These are phyloP conservation scores for Ophiostoma himal-ulmi DNA, from an alignment of 2,329 filamentous ascomycete genomes.

Conservation along the genomic window DNA sequence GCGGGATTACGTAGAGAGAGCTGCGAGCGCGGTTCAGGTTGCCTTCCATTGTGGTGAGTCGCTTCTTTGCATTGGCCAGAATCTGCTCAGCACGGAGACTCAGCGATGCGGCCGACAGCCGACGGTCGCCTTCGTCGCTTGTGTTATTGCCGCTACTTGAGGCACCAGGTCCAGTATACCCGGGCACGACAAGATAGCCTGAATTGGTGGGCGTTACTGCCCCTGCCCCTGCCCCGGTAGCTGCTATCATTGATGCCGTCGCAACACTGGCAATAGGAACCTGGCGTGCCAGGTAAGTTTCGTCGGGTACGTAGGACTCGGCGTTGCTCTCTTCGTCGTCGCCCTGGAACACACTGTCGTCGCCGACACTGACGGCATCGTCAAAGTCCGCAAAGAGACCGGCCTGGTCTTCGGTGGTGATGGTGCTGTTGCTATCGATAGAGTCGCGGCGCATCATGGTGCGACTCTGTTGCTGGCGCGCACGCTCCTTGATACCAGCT, in stretches of 20 bases:
- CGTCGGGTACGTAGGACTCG: conserved; percentile 47
- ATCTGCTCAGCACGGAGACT: conserved; percentile 84
- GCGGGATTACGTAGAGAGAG: conserved; percentile 55
- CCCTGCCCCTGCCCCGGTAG: conserved; percentile 25
- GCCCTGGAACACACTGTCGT: conserved; percentile 60
- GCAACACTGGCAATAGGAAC: background rate
- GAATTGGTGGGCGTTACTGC: background rate
- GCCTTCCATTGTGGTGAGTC: conserved; percentile 91
- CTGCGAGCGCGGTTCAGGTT: conserved; percentile 75
- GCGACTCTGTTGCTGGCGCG: conserved; percentile 32
- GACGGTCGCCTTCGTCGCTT: conserved; percentile 41
- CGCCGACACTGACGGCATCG: conserved; percentile 55
- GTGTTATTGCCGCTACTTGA: conserved; percentile 30
- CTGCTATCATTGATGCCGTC: background rate
- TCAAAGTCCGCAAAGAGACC: conserved; percentile 56
- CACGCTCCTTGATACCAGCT: conserved; percentile 40
- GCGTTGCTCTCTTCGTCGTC: conserved; percentile 63
- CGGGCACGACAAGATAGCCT: conserved; percentile 24
- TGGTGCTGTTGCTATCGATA: conserved; percentile 56
- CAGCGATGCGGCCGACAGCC: conserved; percentile 48
- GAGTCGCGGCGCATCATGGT: conserved; percentile 43
- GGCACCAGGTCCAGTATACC: conserved; percentile 24
- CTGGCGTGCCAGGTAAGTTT: conserved; percentile 33
- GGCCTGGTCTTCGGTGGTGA: conserved; percentile 47
- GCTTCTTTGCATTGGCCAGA: conserved; percentile 83